phyloP scores from a whole-genome alignment of 2,329 filamentous ascomycete genomes.

The Diaporthe sp. region DNA sequence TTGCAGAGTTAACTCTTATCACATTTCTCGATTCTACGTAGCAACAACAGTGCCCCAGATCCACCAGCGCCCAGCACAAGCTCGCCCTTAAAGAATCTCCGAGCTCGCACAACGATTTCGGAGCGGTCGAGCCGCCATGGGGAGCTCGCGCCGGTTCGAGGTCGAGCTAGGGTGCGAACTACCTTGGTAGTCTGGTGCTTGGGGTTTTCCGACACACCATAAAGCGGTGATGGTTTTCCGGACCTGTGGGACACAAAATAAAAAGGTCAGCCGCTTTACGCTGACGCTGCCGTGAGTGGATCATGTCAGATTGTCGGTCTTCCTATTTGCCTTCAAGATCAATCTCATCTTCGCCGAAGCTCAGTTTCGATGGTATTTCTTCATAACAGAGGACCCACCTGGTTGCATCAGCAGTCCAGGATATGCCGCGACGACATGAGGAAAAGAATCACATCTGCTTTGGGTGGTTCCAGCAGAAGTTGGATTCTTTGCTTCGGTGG shows the following conservation, averaged over 20 bases:
- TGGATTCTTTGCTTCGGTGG: neutral
- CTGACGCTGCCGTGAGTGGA: neutral
- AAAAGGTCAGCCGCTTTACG: neutral
- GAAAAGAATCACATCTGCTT: slow-evolving; percentile 1
- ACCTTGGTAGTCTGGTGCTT: neutral
- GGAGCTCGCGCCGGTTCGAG: neutral
- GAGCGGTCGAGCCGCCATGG: neutral
- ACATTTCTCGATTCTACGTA: neutral
- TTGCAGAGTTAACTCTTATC: neutral
- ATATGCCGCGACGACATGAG: neutral
- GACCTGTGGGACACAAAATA: neutral
- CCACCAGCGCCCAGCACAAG: slow-evolving; percentile 4
- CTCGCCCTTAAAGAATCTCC: neutral
- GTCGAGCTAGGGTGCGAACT: neutral
- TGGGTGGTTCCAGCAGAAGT: slow-evolving; percentile 10
- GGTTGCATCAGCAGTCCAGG: neutral
- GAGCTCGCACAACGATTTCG: neutral
- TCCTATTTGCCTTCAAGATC: neutral
- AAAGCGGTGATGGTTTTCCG: neutral
- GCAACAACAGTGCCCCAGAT: neutral
- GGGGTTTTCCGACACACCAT: neutral
- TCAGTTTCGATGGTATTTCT: neutral
- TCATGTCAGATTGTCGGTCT: neutral
- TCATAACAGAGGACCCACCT: neutral
- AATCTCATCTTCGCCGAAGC: neutral